These are phyloP conservation scores for Fusarium humuli DNA, from an alignment of 2,329 filamentous ascomycete genomes.

Conservation along the genomic window DNA sequence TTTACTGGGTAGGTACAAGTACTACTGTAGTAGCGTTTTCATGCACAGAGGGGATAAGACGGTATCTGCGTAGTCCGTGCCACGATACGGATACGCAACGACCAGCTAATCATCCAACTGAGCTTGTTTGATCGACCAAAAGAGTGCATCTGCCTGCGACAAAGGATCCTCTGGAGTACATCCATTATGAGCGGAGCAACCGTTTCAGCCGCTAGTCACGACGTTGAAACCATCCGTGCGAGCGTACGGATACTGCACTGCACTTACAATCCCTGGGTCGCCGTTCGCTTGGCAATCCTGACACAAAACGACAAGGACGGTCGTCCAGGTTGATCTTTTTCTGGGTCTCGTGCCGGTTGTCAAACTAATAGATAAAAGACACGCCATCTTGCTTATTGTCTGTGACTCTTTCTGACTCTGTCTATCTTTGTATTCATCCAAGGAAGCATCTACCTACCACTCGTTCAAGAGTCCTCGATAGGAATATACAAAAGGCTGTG, in stretches of 20 bases:
- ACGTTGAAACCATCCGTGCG: conserved; percentile 45
- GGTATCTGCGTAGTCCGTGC: conserved; percentile 3
- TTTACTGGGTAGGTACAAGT: not conserved
- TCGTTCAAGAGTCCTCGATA: conserved; percentile 26
- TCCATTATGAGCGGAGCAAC: conserved; percentile 25
- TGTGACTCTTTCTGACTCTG: conserved; percentile 8
- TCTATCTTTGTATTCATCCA: conserved; percentile 19
- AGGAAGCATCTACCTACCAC: conserved; percentile 30
- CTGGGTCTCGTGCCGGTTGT: conserved; percentile 10
- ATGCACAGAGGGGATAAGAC: conserved; percentile 12
- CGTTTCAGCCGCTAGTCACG: conserved; percentile 44
- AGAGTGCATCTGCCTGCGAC: conserved; percentile 27
- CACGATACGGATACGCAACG: conserved; percentile 10
- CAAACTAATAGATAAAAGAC: conserved; percentile 27
- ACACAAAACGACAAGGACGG: conserved; percentile 27
- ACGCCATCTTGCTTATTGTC: not conserved
- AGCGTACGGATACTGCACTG: conserved; percentile 4
- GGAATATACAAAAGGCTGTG: conserved; percentile 39
- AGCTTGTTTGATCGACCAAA: conserved; percentile 31
- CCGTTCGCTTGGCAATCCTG: conserved; percentile 28
- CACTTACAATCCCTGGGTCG: not conserved
- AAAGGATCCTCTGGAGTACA: conserved; percentile 8
- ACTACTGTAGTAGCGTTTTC: not conserved
- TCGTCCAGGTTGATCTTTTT: conserved; percentile 1
- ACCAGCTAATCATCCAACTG: conserved; percentile 4